phyloP scores from a whole-genome alignment of 148 eudicot genomes.

The Pouteria glomerata region DNA sequence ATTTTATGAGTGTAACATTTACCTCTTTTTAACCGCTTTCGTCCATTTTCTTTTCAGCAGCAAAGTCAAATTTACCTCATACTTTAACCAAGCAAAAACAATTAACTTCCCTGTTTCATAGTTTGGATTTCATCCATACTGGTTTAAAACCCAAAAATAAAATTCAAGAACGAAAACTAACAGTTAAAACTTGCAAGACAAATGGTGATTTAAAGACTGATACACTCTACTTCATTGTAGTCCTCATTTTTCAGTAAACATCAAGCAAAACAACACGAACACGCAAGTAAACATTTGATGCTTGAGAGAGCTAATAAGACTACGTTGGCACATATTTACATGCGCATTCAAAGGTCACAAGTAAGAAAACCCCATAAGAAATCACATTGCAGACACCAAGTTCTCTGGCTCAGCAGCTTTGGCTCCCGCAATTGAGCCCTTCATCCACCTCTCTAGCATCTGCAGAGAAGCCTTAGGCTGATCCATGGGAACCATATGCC shows the following conservation, averaged over 20 bases:
- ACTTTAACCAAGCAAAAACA: no score
- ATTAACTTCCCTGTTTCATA: no score
- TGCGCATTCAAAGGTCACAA: not conserved
- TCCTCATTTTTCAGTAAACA: not conserved
- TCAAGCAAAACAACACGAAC: not conserved
- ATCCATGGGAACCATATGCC: conserved; percentile 99
- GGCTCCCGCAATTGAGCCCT: conserved; percentile 37
- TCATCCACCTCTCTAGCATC: conserved; percentile 79
- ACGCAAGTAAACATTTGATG: not conserved
- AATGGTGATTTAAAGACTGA: no score
- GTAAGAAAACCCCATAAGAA: not conserved
- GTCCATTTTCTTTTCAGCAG: no score
- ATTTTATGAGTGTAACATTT: no score
- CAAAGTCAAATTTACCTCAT: no score
- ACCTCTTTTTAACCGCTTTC: no score
- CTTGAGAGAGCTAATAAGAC: not conserved
- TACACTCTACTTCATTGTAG: not conserved
- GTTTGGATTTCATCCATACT: no score
- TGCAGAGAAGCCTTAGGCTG: conserved; percentile 77
- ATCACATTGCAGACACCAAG: conserved; percentile 52
- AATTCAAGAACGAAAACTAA: no score
- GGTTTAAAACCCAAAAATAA: no score
- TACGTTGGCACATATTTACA: conserved; percentile 7
- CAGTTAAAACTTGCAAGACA: no score
- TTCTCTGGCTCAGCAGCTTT: conserved; percentile 22